A percentile compares a stretch with the other conserved stretches of the same genome.
Conservation (phyloP, 2,329 filamentous ascomycete species). For the Xylariaceae sp. region DNA sequence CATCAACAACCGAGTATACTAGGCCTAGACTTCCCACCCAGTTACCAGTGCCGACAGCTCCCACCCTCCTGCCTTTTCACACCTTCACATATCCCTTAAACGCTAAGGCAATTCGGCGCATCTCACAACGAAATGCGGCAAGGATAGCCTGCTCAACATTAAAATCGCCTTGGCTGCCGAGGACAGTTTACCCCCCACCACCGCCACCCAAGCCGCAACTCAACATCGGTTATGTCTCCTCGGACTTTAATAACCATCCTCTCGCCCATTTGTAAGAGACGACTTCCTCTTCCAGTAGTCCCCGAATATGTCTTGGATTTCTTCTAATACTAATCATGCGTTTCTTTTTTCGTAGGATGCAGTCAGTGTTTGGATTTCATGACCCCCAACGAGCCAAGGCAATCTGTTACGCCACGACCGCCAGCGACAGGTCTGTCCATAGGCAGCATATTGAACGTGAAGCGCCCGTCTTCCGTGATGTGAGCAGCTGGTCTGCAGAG, state of each 20-base stretch:
- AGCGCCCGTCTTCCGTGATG: conserved; percentile 85
- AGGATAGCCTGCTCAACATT: conserved; percentile 90
- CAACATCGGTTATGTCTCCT: conserved; percentile 94
- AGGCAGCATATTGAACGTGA: conserved; percentile 90
- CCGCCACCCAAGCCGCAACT: conserved; percentile 73
- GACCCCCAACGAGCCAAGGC: conserved; percentile 67
- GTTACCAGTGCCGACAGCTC: conserved; percentile 76
- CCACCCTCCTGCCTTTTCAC: conserved; percentile 93
- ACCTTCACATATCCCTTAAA: conserved; percentile 94
- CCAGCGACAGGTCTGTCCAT: conserved; percentile 82
- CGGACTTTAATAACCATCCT: conserved; percentile 98
- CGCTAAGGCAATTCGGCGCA: conserved; percentile 84
- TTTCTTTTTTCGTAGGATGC: conserved; percentile 56
- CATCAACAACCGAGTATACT: conserved; percentile 56
- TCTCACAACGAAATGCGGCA: conserved; percentile 89
- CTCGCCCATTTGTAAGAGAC: conserved; percentile 70
- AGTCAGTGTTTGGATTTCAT: conserved; percentile 95
- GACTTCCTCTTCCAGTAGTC: background rate
- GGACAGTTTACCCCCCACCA: conserved; percentile 77
- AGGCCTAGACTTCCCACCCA: conserved; percentile 67
- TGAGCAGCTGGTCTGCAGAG: conserved; percentile 80
- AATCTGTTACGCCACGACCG: conserved; percentile 92
- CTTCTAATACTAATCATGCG: background rate
- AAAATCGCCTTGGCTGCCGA: conserved; percentile 77
- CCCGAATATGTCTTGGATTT: background rate